Evolutionary conservation across 345 rosid genomes (phyloP), one percentile per base, ranked within the genome.

Genomic region (Citrus medica): DNA sequence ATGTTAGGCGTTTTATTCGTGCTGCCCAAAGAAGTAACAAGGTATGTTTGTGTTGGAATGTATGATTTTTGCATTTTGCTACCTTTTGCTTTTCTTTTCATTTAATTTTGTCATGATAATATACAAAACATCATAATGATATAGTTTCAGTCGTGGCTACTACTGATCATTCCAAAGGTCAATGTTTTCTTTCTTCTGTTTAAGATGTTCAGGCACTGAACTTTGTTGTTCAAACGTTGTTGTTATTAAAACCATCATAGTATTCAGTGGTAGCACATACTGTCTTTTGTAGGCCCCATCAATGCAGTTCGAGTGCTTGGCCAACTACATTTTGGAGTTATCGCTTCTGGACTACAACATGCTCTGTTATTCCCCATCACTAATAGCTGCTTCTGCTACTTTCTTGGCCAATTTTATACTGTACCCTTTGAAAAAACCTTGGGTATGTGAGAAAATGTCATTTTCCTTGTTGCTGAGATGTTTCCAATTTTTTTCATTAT

Each of bases 221-320:
- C 7, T 53, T 53, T 53, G 14, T 65, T 62, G 30, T 2, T 62
- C 69, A 17, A 65, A 19, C 3, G 30, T 16, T 32, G 69, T n/a
- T 33, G 25, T 65, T 33, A 19, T 33, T 32, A 16, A 10, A 28
- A 33, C 25, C 1, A 6, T 55, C 19, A 13, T 17, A 4, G 21
- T n/a, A 53, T 19, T n/a, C 7, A 17, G 61, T 30, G 27, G 28
- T 75, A 33, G 24, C 42, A 37, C 21, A 21, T 75, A 60, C 60
- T 35, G 35, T 25, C 22, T 22, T 66, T 67, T 75, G 32, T 67
- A 82, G 84, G 78, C 69, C 61, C 76, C 83, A 72, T 76, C 76
- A n/a, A 38, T 84, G 80, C 80, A 84, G 56, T 81, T 84, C 3
- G 86, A 84, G 62, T 84, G 84, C 60, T 81, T 84, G 76, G 86